Evolutionary conservation across 75 land plant species (phyloP), one percentile per base, ranked within the genome.

Genomic region (Isoetes taiwanensis): DNA sequence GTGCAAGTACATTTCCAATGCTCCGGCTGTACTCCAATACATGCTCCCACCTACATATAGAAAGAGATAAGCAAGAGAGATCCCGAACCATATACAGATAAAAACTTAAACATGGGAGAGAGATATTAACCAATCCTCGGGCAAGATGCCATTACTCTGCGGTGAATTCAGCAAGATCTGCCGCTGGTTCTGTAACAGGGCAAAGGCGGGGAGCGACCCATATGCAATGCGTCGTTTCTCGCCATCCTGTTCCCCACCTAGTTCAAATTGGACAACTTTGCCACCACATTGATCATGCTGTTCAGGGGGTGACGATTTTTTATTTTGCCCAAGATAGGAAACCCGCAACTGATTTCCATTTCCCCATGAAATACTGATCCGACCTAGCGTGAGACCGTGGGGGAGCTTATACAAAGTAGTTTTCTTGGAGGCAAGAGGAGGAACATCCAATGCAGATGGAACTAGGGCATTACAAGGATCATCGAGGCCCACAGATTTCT

Each of bases 1-100:
- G 48, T 30, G 77, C 79, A 62, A 90, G 74, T 39, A 80, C 67
- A 4, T 50, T 58, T 59, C 65, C 75, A 30, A 90, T 86, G 28
- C 70, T 80, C 32, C 72, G 76, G 66, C 94, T 90, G 65, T 78
- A 90, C 30, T 86, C 82, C 70, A 78, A 25, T 17, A 83, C 87
- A 66, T 78, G 67, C 54, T 90, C 76, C 94, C 84, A 86, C 93
- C 97, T 90, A 41, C 16, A 72, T 41, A 33, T 17, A 63, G n/a
- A 3, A 30, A 63, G 38, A 21, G 19, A 39, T 37, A 24, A 1
- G 32, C 26, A 8, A 26, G 11, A 17, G 8, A 55, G 30, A 11
- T 28, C 9, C 9, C 8, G 4, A 26, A 24, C 8, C 8, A 4
- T 6, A 25, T 28, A 8, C 5, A 6, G 37, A 21, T 21, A 19